phyloP scores from a whole-genome alignment of 495 filamentous ascomycete genomes.

The Podospora bellae-mahoneyi region DNA sequence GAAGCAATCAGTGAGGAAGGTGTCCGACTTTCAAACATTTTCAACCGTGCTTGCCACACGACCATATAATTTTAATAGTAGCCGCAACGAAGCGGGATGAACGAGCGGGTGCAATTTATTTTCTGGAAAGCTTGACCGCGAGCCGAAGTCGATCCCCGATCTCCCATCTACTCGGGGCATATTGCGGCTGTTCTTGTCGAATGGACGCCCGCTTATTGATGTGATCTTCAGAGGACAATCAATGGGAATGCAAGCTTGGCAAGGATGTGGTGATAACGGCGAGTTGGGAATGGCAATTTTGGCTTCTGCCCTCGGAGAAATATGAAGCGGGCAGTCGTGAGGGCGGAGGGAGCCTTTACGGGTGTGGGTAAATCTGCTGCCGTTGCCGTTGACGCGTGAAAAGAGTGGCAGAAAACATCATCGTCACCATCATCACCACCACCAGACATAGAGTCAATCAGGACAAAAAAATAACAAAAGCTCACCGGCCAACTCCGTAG shows the following conservation, averaged over 20 bases:
- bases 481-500: neutral
- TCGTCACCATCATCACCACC: neutral
- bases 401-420: neutral
- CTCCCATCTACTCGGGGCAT: neutral
- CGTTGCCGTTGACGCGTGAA: neutral
- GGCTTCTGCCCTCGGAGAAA: conserved; percentile 3
- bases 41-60: neutral
- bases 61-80: too few species aligned
- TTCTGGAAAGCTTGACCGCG: neutral
- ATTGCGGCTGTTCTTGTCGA: neutral
- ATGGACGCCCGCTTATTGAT: neutral
- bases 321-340: neutral
- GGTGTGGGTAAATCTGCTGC: neutral
- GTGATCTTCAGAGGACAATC: neutral
- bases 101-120: neutral
- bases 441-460: neutral
- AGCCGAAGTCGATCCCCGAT: neutral
- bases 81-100: neutral
- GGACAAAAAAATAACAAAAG: neutral
- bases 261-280: neutral
- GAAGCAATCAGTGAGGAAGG: neutral
- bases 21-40: neutral
- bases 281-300: neutral
- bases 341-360: conserved; percentile 16
- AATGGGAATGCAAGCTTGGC: neutral